A percentile compares a stretch with the other conserved stretches of the same genome.
phyloP scores from a whole-genome alignment of 1,284 basidiomycete genomes.

The Pyrrhoderma noxium region DNA sequence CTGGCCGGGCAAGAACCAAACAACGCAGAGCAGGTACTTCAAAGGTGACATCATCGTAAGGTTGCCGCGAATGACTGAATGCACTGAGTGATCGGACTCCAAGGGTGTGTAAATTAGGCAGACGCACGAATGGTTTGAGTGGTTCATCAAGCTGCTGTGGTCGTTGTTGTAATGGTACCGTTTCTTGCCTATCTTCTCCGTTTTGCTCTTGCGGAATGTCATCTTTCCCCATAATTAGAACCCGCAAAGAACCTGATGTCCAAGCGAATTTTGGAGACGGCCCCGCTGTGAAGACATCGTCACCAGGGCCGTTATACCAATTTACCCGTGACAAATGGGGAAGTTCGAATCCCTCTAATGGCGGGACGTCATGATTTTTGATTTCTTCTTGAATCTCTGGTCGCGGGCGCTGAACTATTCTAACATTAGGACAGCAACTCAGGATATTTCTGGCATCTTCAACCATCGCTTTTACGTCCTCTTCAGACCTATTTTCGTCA shows the following conservation, averaged over 20 bases:
- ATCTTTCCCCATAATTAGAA: constrained; percentile 5
- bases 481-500: not conserved
- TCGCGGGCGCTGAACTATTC: constrained; percentile 1
- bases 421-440: constrained; percentile 5
- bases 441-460: constrained; percentile 7
- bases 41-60: not conserved
- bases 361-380: not conserved
- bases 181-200: not conserved
- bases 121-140: not conserved
- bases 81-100: not conserved
- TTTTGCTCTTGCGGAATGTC: constrained; percentile 1
- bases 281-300: not conserved
- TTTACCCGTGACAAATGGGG: constrained; percentile 4
- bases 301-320: constrained; percentile 3
- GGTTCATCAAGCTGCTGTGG: no score
- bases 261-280: constrained; percentile 3
- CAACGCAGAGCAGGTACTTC: constrained; percentile 6
- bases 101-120: constrained; percentile 15
- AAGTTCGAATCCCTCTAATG: constrained; percentile 1
- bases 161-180: not conserved
- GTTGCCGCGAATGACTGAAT: not conserved
- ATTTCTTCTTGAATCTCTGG: not conserved
- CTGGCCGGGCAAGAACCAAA: constrained; percentile 3
- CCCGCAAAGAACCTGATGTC: constrained; percentile 3
- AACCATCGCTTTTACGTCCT: not conserved